Evolutionary conservation across 108 stramenopile genomes (phyloP).

Genomic region (Nitzschia inconspicua): DNA sequence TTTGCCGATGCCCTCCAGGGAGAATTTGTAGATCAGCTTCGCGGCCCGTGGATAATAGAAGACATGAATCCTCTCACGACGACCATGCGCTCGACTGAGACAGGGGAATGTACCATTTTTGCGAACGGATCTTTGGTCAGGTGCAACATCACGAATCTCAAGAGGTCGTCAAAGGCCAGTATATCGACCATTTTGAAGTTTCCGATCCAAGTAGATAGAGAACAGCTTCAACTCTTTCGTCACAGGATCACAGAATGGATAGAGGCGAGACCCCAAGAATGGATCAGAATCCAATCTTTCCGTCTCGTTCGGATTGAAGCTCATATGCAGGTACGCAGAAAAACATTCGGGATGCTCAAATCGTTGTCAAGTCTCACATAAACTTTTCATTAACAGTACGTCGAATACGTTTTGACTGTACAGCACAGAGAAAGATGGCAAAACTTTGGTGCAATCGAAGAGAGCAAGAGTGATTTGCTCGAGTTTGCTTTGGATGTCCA

Average conservation of each 20-base stretch:
- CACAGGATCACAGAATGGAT: slow-evolving; percentile 46
- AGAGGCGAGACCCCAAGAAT: slow-evolving; percentile 63
- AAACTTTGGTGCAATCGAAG: slow-evolving; percentile 40
- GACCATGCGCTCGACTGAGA: slow-evolving; percentile 56
- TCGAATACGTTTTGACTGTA: slow-evolving; percentile 47
- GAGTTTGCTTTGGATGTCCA: slow-evolving; percentile 57
- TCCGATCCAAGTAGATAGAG: slow-evolving; percentile 38
- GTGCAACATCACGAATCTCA: slow-evolving; percentile 62
- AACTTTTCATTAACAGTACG: too few relatives aligned
- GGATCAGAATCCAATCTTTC: slow-evolving; percentile 48
- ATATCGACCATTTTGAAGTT: slow-evolving; percentile 56
- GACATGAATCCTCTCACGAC: slow-evolving; percentile 62
- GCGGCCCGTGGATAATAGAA: slow-evolving; percentile 62
- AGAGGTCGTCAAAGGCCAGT: slow-evolving; percentile 58
- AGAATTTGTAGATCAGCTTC: neutral
- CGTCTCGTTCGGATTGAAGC: slow-evolving; percentile 51
- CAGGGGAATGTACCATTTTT: slow-evolving; percentile 66
- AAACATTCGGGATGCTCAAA: too few relatives aligned
- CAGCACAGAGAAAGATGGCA: slow-evolving; percentile 39
- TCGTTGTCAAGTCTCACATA: too few relatives aligned
- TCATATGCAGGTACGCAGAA: too few relatives aligned
- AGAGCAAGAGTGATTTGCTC: slow-evolving; percentile 58
- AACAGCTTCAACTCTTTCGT: slow-evolving; percentile 39
- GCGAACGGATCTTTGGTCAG: slow-evolving; percentile 63
- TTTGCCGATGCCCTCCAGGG: slow-evolving; percentile 9